Base-by-base conservation (phyloP, 345 rosid genomes). In the Populus tremula region DNA sequence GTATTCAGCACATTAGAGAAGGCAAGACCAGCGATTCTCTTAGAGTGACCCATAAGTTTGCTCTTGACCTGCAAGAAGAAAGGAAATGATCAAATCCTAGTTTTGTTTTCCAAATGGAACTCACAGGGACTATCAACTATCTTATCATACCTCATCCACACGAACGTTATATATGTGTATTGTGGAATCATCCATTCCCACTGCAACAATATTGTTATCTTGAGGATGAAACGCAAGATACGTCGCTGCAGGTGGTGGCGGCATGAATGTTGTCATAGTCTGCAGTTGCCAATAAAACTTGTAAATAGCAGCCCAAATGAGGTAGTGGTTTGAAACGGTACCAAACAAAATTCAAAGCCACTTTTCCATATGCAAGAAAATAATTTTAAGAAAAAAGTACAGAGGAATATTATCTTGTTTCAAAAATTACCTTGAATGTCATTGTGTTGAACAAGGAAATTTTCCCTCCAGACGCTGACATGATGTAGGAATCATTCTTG, bases 1-100 rank as follows among this genome's bases (percentile, higher is more conserved):
- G 82, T 76, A 72, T 89, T 91, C 66, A 89, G 88, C 62, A 66
- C 81, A 13, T 75, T 78, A 68, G 97, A 89, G 86, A 92, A 94
- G 69, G 97, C 97, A 72, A 94, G 85, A 67, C 98, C 97, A 5
- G 89, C 91, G 39, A 94, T 83, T 70, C 84, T 86, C 83, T 91
- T 91, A 72, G 86, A 91, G 74, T 92, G 98, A 78, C 97, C 96
- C 80, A 80, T 92, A 43, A 94, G 80, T 82, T 87, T 91, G 82
- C 86, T 81, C 79, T 89, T 91, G 53, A 92, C 97, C 98, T 94
- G 18, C 76, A 74, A 1, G 9, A 2, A 63, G 54, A 23, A 47
- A 71, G 31, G 76, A 56, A 35, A 62, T 29, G 35, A 45, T 59
- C 43, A 69, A 67, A 38, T 41, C 38, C 17, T 4, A 2, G 27